Base-by-base conservation (phyloP, 352 stramenopile genomes). In the Pythium rishiriense region DNA sequence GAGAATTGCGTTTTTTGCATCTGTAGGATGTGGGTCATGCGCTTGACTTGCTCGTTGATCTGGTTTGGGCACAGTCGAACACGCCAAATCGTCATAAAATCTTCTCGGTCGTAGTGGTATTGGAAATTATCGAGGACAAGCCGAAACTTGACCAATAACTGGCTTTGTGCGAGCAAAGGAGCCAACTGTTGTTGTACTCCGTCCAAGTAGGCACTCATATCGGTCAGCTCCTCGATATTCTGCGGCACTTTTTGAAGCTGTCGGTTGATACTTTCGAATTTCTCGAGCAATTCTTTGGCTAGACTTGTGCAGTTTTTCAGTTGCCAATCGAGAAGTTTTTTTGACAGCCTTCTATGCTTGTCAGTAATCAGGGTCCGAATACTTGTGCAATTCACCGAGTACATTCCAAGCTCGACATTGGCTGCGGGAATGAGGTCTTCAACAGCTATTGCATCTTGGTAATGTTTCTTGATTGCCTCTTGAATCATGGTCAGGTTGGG, bases 191-290 rank as follows among this genome's bases (percentile, higher is more conserved):
- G 49, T 0, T 76, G 69, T 1, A 96, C 85, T 28, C 75, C 79
- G 52, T 94, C 88, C 29, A 97, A 75, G 54, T 95, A 97, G 9
- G 82, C 66, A 45, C 78, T 88, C 80, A 97, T 87, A 39, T 97
- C 90, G 0, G 84, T 94, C 25, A 98, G 70, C 62, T 97, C 85
- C 62, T 98, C 93, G 51, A 98, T 97, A 66, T 97, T 96, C 48
- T 92, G 81, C 14, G 91, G 89, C 9, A 91, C 81, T 64, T 90
- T 93, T 59, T 90, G 87, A 22, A 97, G 75, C 60, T 93, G 85
- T 6, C 84, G 74, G 41, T 94, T 91, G 49, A 96, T 91, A 26
- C 80, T 73, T 37, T 96, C 88, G 49, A 90, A 93, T 43, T 94
- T 93, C 54, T 90, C 79, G 4, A 91, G 64, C 5, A 96, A 55